Base-by-base conservation (phyloP, 805 yeast species). In the Saturnispora gosingensis region DNA sequence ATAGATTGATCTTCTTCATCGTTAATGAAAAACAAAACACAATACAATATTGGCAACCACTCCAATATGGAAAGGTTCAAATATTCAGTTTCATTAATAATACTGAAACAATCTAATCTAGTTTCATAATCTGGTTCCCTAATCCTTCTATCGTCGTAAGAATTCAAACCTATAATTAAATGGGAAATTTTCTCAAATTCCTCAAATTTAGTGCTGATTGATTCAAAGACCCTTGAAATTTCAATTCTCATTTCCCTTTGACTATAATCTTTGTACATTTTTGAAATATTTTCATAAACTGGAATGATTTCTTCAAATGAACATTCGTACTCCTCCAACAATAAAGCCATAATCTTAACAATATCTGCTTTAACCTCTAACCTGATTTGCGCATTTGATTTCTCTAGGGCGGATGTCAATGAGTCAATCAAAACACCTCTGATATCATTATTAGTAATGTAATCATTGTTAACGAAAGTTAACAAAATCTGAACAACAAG, bases 1-100 rank as follows among this genome's bases (percentile, higher is more conserved):
- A 91, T 70, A 0, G 96, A 83, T 46, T 85, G 71, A 65, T 91
- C 99, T 13, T 80, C 82, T 36, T 81, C 81, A 59, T 88, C 95
- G 52, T 81, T 80, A 52, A 93, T 77, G 62, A 78, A 86, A 61
- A 70, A 88, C 39, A 93, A 71, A 52, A 81, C 73, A 50, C 81
- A 78, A 63, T 83, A 77, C 20, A 93, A 52, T 3, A 93, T 60
- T 3, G 97, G 97, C 9, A 78, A 57, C 98, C 98, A 93, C 59
- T 88, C 88, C 3, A 66, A 43, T 0, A 77, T 70, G 0, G 77
- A 61, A 2, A 85, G 67, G 0, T 61, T 53, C 5, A 48, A 10
- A 61, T 75, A 86, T 3, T 68, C 57, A 1, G 63, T 65, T 54
- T 87, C 93, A 58, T 81, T 85, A 48, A 91, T 72, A 16, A 60